A percentile compares a stretch with the other conserved stretches of the same genome.
phyloP scores from a whole-genome alignment of 2,329 filamentous ascomycete genomes.

The Bisporella sp. region DNA sequence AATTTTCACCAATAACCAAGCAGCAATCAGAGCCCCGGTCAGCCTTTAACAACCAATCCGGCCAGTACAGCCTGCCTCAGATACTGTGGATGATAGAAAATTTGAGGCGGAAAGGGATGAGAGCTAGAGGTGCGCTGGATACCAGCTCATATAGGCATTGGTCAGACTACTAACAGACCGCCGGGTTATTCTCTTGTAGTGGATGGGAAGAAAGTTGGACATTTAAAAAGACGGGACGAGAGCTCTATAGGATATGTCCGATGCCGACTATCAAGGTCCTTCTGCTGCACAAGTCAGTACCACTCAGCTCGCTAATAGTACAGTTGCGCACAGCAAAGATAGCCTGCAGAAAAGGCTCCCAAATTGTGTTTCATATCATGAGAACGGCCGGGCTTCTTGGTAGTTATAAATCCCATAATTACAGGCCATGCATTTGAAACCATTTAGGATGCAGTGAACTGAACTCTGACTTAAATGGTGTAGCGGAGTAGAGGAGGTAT shows the following conservation, averaged over 20 bases:
- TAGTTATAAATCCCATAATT: conserved; percentile 6
- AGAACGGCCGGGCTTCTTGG: conserved; percentile 10
- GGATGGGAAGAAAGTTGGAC: conserved; percentile 4
- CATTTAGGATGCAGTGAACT: conserved; percentile 8
- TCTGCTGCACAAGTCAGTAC: conserved; percentile 1
- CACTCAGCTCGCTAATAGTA: neutral
- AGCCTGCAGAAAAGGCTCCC: conserved; percentile 5
- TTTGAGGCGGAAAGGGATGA: neutral
- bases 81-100: conserved; percentile 5
- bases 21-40: conserved; percentile 2
- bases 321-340: conserved; percentile 4
- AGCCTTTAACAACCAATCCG: conserved; percentile 2
- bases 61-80: conserved; percentile 2
- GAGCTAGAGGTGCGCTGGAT: conserved; percentile 3
- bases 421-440: conserved; percentile 6
- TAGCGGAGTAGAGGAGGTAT: conserved; percentile 8
- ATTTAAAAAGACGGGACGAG: conserved; percentile 7
- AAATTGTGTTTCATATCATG: conserved; percentile 7
- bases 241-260: conserved; percentile 5
- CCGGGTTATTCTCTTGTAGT: conserved; percentile 4
- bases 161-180: conserved; percentile 5
- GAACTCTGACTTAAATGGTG: conserved; percentile 6
- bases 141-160: conserved; percentile 3
- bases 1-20: neutral
- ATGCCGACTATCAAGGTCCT: conserved; percentile 1